Base-by-base conservation (phyloP, 139 green algal species). In the Chlorella sp. region DNA sequence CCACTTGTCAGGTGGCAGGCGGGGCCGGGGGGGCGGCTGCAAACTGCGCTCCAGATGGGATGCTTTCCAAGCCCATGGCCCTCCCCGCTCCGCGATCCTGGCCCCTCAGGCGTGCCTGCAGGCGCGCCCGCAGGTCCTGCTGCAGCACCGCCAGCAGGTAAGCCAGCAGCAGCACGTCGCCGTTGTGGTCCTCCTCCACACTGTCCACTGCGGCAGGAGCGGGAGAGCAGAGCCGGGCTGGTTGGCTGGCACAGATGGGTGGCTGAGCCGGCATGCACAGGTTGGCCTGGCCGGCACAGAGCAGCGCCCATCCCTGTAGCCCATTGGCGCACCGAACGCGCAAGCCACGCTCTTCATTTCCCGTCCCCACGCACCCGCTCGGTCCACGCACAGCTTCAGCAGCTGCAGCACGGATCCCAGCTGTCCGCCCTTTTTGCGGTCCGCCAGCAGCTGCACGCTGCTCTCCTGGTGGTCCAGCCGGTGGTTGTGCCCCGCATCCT, bases 81-180 rank as follows among this genome's bases (percentile, higher is more conserved):
- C n/a, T n/a, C n/a, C n/a, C n/a, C n/a, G n/a, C n/a, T n/a, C n/a
- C n/a, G n/a, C n/a, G n/a, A n/a, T n/a, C n/a, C n/a, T n/a, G n/a
- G n/a, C n/a, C n/a, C n/a, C n/a, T n/a, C n/a, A n/a, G n/a, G n/a
- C n/a, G n/a, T n/a, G 13, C 72, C 72, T 32, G 32, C 17, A 76
- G 44, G 40, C 86, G 67, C 16, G 43, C 73, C 11, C 64, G 17
- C 74, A 85, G 75, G 81, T 90, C 86, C 46, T 90, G 82, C 20
- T 70, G 28, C 38, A 88, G 40, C 80, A 90, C 43, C 20, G 19
- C 0, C n/a, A 85, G n/a, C 43, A 90, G 77, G 81, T 90, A 90
- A 44, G 41, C 38, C 65, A 90, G 76, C 64, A 90, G 60, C 72
- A 90, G 46, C 82, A 87, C 30, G 43, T 90, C 86, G 26, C 86